A percentile compares a stretch with the other conserved stretches of the same genome.
Conservation (phyloP, 1,139 yeast genomes). For the Blastobotrys apis region DNA sequence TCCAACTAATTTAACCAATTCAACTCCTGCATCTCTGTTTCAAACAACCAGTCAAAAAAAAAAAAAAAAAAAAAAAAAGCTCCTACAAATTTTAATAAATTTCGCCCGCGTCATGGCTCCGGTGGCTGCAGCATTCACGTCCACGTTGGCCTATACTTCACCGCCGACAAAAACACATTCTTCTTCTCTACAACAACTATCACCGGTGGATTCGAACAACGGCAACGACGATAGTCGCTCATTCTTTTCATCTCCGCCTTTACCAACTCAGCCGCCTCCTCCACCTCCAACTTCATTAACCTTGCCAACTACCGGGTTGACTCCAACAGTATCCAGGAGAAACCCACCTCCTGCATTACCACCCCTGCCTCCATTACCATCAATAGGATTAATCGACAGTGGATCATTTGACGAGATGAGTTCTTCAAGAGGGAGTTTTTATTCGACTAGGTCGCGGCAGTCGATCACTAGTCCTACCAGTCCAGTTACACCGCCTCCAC, state of each 20-base stretch:
- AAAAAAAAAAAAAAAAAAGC: too few relatives aligned
- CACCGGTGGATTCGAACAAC: too few relatives aligned
- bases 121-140: constrained; percentile 4
- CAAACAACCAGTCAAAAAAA: too few relatives aligned
- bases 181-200: too few relatives aligned
- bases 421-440: neutral
- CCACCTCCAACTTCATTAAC: constrained; percentile 3
- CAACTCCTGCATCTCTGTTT: neutral
- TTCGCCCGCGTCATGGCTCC: too few relatives aligned
- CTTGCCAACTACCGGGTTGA: constrained; percentile 3
- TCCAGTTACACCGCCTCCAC: too few relatives aligned
- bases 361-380: constrained; percentile 22
- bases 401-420: too few relatives aligned
- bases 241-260: constrained; percentile 1
- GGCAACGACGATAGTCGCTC: too few relatives aligned
- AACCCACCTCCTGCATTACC: constrained; percentile 21
- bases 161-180: neutral
- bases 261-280: constrained; percentile 9
- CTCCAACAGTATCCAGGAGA: neutral
- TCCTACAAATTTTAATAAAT: too few relatives aligned
- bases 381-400: constrained; percentile 13
- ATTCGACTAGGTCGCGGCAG: neutral
- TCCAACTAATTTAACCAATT: neutral
- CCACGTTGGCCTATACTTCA: neutral
- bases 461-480: too few relatives aligned